Base-by-base conservation (phyloP, 306 rosid species). In the Ormosia semicastrata region DNA sequence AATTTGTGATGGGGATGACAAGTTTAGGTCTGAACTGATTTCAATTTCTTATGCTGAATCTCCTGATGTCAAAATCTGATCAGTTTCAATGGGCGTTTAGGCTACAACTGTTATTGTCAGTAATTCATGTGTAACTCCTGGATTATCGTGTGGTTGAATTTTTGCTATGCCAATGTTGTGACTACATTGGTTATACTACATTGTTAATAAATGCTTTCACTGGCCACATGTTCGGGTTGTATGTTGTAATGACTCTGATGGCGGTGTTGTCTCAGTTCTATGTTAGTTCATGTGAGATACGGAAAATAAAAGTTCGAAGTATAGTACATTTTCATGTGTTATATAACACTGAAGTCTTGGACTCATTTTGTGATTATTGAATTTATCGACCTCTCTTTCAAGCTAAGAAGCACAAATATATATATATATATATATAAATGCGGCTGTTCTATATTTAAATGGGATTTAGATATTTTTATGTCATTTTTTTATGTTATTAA, bases 41-140 rank as follows among this genome's bases (percentile, higher is more conserved):
- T 87, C 90, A 54, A 87, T 87, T 57, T 82, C 90, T 2, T 81
- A 81, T 73, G 71, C 18, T 56, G 90, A 87, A 37, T 87, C 90
- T 15, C 84, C 82, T 73, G 86, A 87, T 73, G 44, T n/a, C 80
- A 81, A 87, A 76, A 78, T 63, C 77, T 80, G 70, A 77, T 47
- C 44, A 3, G 37, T 66, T 39, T 75, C 80, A 69, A 73, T 4
- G 67, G 71, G 66, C 56, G 32, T 72, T 60, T 81, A 50, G 53
- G 73, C 74, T 75, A 14, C 80, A 37, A 44, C 57, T 50, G n/a
- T 8, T 32, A 39, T 11, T 53, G 46, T 65, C 30, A 1, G 71
- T 56, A 64, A 49, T 39, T 63, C 8, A 54, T 71, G 85, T 79
- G 81, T 63, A 36, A 71, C 76, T 76, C 36, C 2, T 58, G 66